These are phyloP conservation scores for Phylloporus arenicola DNA, from an alignment of 768 basidiomycete species.

Conservation along the genomic window DNA sequence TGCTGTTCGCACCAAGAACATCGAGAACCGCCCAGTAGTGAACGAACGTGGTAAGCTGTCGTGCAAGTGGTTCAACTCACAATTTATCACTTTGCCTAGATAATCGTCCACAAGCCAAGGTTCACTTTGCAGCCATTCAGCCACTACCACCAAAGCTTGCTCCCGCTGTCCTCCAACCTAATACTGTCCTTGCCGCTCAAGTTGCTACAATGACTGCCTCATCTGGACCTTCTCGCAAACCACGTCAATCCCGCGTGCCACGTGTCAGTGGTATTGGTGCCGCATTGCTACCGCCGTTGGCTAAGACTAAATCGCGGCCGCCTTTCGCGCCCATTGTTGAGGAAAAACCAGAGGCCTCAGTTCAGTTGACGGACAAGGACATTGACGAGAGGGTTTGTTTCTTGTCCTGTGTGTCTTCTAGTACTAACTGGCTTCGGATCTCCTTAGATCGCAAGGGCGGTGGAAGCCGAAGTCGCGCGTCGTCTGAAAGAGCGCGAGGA, in stretches of 20 bases:
- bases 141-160: conserved; percentile 42
- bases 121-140: conserved; percentile 61
- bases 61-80: neutral
- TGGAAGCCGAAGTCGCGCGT: conserved; percentile 68
- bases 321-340: conserved; percentile 11
- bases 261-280: conserved; percentile 28
- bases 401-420: neutral
- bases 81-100: conserved; percentile 34
- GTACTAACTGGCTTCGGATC: neutral
- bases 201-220: conserved; percentile 6
- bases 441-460: conserved; percentile 61
- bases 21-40: conserved; percentile 77
- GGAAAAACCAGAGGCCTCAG: conserved; percentile 12
- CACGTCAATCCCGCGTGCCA: conserved; percentile 30
- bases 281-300: conserved; percentile 21
- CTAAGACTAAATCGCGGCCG: conserved; percentile 17
- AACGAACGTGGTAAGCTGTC: conserved; percentile 62
- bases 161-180: conserved; percentile 42
- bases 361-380: conserved; percentile 56
- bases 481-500: conserved; percentile 47
- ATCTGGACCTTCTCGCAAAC: conserved; percentile 20
- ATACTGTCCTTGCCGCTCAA: conserved; percentile 26
- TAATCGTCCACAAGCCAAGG: conserved; percentile 51
- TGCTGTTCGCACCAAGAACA: conserved; percentile 77
- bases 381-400: conserved; percentile 61